Base-by-base conservation (phyloP, 805 yeast genomes). In the Wickerhamomyces strasburgensis region DNA sequence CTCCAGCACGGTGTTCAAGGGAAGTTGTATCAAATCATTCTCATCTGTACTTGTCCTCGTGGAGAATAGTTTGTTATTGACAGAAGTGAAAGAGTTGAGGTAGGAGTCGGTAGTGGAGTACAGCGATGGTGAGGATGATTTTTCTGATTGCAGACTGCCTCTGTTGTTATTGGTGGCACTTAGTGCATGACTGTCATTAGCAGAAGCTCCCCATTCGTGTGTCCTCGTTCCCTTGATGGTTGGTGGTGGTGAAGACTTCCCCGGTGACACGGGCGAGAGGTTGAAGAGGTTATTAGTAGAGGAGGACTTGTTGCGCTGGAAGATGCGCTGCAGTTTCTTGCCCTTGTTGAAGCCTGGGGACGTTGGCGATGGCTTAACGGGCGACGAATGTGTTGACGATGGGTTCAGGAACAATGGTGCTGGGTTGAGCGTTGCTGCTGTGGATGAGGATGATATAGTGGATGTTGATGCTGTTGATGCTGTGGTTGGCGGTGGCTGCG, bases 141-240 rank as follows among this genome's bases (percentile, higher is more conserved):
- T 19, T 16, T 37, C 37, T 9, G 37, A 30, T 4, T 37, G 27
- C 14, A 40, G n/a, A 19, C 39, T 33, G 5, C 14, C 35, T 16
- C 45, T 32, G 13, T 26, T 26, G 24, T 33, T 18, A 13, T 7
- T n/a, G 23, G 13, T 6, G 23, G 15, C 6, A 13, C 14, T n/a
- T 10, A 5, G 21, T 29, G 19, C 32, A 17, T 5, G n/a, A n/a
- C n/a, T n/a, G 4, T 32, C 39, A 10, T 33, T 29, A 4, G 42
- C 31, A 14, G 35, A 14, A 7, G 34, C 51, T 0, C 74, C 75
- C 77, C 77, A 72, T 29, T 69, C 70, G 44, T 71, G 75, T 10
- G 68, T 66, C 23, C 73, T 54, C 11, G 75, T 72, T 6, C 77
- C 77, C 24, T 58, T 60, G 6, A 71, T 71, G 0, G 64, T 53